phyloP scores from a whole-genome alignment of 805 yeast species.

The Diddensiella transvaalensis region DNA sequence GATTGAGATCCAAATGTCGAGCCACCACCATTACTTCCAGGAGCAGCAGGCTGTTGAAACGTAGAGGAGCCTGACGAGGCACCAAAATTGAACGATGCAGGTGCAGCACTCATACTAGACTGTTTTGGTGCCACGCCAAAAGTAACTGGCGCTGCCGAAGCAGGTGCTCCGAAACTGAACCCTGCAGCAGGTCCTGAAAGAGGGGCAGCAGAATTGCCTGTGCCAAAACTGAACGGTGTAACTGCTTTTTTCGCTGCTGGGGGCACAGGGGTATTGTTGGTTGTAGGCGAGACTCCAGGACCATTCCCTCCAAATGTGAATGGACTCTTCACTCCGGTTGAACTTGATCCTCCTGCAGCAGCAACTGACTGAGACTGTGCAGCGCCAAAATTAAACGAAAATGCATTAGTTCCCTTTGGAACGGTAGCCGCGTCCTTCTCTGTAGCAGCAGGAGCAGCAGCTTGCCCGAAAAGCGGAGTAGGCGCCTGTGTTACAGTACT shows the following conservation, averaged over 20 bases:
- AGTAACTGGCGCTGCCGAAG: neutral
- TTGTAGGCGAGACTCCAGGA: neutral
- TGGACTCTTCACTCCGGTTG: neutral
- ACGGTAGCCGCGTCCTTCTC: neutral
- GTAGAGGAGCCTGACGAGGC: neutral
- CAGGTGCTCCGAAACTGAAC: too few species aligned
- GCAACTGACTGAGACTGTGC: neutral
- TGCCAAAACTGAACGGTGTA: constrained; percentile 1
- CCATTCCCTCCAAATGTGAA: neutral
- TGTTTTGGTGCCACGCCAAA: too few species aligned
- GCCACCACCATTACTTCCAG: too few species aligned
- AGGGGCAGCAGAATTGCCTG: neutral
- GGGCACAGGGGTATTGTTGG: neutral
- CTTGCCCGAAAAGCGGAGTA: neutral
- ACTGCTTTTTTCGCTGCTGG: neutral
- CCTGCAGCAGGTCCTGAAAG: neutral
- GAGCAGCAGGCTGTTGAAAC: neutral
- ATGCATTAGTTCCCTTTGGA: neutral
- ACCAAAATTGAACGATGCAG: neutral
- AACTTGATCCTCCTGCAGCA: neutral
- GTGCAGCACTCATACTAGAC: too few species aligned
- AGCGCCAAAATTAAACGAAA: constrained; percentile 1
- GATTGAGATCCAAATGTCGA: too few species aligned
- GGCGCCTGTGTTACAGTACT: neutral
- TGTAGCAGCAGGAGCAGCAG: neutral